A percentile compares a stretch with the other conserved stretches of the same genome.
phyloP scores from a whole-genome alignment of 2,329 filamentous ascomycete species.

The Cladorrhinum sp. region DNA sequence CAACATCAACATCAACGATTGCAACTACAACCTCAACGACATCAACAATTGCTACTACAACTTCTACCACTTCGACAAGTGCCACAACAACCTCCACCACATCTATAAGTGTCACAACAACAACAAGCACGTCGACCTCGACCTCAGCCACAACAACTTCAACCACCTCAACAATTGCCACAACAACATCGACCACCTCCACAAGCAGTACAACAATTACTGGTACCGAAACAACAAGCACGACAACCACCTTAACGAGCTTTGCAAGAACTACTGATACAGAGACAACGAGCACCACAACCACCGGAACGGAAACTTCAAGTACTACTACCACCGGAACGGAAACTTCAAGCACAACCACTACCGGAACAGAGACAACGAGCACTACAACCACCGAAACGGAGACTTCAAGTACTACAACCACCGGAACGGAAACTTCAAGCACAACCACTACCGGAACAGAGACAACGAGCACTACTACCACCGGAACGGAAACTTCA shows the following conservation, averaged over 20 bases:
- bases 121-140: too few relatives aligned
- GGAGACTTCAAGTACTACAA: background rate
- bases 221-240: background rate
- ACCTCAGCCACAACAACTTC: too few relatives aligned
- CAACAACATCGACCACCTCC: too few relatives aligned
- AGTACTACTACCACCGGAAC: constrained; percentile 7
- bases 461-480: background rate
- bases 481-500: background rate
- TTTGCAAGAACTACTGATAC: too few relatives aligned
- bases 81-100: background rate
- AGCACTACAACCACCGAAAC: constrained; percentile 1
- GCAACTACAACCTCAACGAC: background rate
- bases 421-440: constrained; percentile 3
- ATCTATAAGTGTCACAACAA: background rate
- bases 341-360: background rate
- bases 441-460: background rate
- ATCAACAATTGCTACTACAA: background rate
- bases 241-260: too few relatives aligned
- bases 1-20: background rate
- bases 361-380: background rate
- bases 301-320: background rate
- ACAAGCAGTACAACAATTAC: constrained; percentile 6
- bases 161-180: too few relatives aligned
- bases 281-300: background rate
- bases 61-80: background rate